Percentiles rank a stretch among this genome's conserved stretches.
phyloP scores from a whole-genome alignment of 495 filamentous ascomycete genomes.

The Bathelium albidoporum region DNA sequence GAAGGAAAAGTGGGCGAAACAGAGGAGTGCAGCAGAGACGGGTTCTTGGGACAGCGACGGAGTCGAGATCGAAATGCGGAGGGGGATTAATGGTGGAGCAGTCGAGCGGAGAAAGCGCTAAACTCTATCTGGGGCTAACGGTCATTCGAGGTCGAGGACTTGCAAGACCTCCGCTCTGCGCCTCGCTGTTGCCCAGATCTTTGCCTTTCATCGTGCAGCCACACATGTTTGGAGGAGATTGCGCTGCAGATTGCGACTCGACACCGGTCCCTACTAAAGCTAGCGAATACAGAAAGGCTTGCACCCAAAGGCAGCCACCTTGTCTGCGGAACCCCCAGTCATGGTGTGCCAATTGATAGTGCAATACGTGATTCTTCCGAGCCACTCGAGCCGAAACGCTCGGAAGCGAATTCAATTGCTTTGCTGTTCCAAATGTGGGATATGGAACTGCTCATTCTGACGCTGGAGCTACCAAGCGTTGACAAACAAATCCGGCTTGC shows the following conservation, averaged over 20 bases:
- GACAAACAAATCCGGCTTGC: too few relatives aligned
- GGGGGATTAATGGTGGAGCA: background rate
- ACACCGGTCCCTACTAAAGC: background rate
- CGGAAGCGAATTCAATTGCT: background rate
- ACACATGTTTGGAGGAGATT: background rate
- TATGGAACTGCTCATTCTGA: background rate
- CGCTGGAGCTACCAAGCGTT: background rate
- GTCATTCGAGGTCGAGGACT: background rate
- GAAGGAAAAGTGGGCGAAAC: background rate
- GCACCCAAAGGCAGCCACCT: background rate
- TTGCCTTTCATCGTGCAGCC: background rate
- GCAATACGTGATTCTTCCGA: background rate
- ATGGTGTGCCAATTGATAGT: background rate
- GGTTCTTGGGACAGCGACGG: background rate
- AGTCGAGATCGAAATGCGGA: background rate
- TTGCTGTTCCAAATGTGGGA: too few relatives aligned
- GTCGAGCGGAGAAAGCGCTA: background rate
- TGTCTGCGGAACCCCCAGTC: background rate
- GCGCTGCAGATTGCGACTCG: background rate
- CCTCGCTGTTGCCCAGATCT: background rate
- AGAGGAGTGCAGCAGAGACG: background rate
- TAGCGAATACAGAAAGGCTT: background rate
- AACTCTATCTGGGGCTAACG: slow-evolving; percentile 1
- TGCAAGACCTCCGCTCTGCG: background rate
- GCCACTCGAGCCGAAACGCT: background rate